Conservation (phyloP, 768 basidiomycete genomes). For the Lenzites betulinus region DNA sequence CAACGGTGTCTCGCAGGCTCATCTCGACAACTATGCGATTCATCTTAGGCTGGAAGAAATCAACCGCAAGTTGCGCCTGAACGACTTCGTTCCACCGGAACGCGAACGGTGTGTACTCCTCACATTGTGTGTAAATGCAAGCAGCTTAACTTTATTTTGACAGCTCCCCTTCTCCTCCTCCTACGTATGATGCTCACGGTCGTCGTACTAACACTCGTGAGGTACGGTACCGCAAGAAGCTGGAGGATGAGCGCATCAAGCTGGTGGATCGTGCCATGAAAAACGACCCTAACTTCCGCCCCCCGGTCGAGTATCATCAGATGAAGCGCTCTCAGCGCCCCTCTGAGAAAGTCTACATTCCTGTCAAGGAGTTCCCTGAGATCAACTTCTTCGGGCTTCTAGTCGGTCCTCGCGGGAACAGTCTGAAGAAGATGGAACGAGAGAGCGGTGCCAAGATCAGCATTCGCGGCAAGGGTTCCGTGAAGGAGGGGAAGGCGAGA, state of each 20-base stretch:
- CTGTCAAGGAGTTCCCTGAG: slow-evolving; percentile 99
- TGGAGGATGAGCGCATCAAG: slow-evolving; percentile 88
- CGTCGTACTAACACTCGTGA: slow-evolving; percentile 98
- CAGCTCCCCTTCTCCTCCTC: slow-evolving; percentile 95
- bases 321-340: slow-evolving; percentile 93
- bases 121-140: background rate
- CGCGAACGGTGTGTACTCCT: slow-evolving; percentile 70
- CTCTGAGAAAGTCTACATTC: slow-evolving; percentile 98
- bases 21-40: slow-evolving; percentile 97
- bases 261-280: slow-evolving; percentile 97
- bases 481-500: slow-evolving; percentile 97
- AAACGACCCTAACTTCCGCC: slow-evolving; percentile 96
- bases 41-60: slow-evolving; percentile 97
- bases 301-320: slow-evolving; percentile 95
- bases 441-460: slow-evolving; percentile 98
- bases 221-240: slow-evolving; percentile 95
- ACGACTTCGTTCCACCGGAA: slow-evolving; percentile 95
- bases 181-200: slow-evolving; percentile 96
- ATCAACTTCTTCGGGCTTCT: slow-evolving; percentile 99
- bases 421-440: slow-evolving; percentile 99
- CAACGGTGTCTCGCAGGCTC: slow-evolving; percentile 90
- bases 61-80: slow-evolving; percentile 89
- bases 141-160: background rate
- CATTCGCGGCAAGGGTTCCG: slow-evolving; percentile 96
- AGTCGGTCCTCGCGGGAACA: slow-evolving; percentile 97